Conservation (phyloP, 2,329 filamentous ascomycete species). For the Colletotrichum sojae region DNA sequence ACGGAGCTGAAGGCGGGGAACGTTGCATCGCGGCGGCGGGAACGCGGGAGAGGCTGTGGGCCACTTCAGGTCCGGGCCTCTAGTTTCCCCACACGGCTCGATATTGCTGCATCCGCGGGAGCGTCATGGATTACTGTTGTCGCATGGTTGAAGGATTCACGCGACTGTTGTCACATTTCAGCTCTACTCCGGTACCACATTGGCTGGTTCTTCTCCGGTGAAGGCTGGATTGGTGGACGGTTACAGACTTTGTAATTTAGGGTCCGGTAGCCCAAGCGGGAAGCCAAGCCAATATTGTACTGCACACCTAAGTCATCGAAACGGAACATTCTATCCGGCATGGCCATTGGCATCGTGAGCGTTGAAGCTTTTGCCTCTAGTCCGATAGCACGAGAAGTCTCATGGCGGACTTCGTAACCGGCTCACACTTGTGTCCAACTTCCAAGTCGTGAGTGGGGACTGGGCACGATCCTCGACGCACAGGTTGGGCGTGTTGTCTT, state of each 20-base stretch:
- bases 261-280: background rate
- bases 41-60: conserved; percentile 10
- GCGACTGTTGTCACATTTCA: background rate
- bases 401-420: background rate
- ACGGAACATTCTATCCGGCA: background rate
- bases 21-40: conserved; percentile 5
- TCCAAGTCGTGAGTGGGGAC: background rate
- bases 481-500: background rate
- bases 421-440: background rate
- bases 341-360: background rate
- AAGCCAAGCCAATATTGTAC: conserved; percentile 26
- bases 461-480: background rate
- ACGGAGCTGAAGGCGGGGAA: conserved; percentile 18
- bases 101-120: conserved; percentile 14
- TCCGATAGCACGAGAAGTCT: background rate
- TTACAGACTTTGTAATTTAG: background rate
- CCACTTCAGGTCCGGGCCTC: background rate
- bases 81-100: conserved; percentile 9
- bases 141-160: background rate
- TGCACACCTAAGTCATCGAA: background rate
- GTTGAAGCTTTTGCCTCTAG: background rate
- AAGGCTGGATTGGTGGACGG: background rate
- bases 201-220: background rate
- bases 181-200: background rate
- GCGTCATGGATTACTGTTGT: conserved; percentile 9